phyloP scores from a whole-genome alignment of 1,284 basidiomycete species.

The Mycena sp. region DNA sequence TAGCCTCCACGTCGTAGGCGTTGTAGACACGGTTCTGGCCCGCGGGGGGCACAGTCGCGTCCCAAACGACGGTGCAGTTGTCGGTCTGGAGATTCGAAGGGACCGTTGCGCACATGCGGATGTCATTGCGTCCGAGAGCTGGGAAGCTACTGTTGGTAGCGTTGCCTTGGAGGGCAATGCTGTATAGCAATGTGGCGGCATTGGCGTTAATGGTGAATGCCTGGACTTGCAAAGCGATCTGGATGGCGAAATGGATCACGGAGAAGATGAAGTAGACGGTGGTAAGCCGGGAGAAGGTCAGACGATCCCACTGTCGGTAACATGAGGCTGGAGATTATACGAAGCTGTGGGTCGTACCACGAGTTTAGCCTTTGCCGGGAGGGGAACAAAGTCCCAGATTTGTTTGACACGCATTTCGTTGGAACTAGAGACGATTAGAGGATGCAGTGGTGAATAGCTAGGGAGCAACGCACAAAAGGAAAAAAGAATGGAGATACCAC shows the following conservation, averaged over 20 bases:
- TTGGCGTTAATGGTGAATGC: constrained; percentile 72
- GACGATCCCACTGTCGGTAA: constrained; percentile 67
- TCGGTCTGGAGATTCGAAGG: constrained; percentile 57
- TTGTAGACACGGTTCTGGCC: too few relatives aligned
- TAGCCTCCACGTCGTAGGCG: too few relatives aligned
- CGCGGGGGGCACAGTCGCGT: constrained; percentile 43
- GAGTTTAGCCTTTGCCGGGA: constrained; percentile 57
- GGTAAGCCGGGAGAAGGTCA: constrained; percentile 74
- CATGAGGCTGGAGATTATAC: constrained; percentile 19
- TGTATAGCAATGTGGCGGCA: constrained; percentile 61
- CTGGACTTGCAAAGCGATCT: constrained; percentile 73
- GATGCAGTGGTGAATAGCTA: background rate
- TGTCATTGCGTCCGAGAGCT: constrained; percentile 52
- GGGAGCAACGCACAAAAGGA: constrained; percentile 26
- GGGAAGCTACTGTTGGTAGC: constrained; percentile 62
- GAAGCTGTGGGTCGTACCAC: constrained; percentile 54
- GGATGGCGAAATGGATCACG: constrained; percentile 70
- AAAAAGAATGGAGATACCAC: constrained; percentile 52
- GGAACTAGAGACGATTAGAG: constrained; percentile 8
- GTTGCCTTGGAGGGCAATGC: constrained; percentile 60
- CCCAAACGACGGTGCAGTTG: constrained; percentile 67
- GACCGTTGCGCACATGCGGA: constrained; percentile 68
- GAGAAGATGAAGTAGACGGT: constrained; percentile 75
- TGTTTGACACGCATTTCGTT: constrained; percentile 54
- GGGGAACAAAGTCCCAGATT: constrained; percentile 49